Evolutionary conservation across 805 yeast genomes (phyloP).

Genomic region (Cyberlindnera suaveolens): DNA sequence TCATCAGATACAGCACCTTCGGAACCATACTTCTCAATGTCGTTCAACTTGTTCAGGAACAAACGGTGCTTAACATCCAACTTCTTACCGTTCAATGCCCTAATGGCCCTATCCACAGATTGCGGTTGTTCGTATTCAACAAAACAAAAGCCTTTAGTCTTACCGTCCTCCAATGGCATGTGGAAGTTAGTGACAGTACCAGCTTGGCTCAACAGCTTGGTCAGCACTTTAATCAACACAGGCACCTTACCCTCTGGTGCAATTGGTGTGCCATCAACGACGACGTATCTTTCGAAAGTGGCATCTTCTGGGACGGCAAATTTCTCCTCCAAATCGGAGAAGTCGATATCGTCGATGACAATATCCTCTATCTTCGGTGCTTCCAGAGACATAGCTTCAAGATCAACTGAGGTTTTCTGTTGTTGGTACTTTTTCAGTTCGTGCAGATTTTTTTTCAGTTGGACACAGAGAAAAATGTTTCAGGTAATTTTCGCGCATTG

Average conservation of each 20-base stretch:
- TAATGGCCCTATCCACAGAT: constrained; percentile 73
- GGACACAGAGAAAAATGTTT: no score
- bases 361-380: constrained; percentile 39
- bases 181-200: constrained; percentile 75
- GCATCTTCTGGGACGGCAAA: constrained; percentile 56
- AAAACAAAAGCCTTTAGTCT: constrained; percentile 81
- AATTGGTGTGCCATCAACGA: constrained; percentile 92
- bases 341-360: constrained; percentile 59
- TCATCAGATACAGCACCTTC: constrained; percentile 55
- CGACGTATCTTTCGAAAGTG: constrained; percentile 69
- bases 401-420: no score
- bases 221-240: constrained; percentile 76
- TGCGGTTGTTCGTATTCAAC: constrained; percentile 68
- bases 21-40: constrained; percentile 71
- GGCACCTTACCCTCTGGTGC: constrained; percentile 88
- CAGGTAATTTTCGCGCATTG: no score
- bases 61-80: constrained; percentile 91
- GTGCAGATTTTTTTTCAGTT: no score
- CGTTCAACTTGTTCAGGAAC: constrained; percentile 74
- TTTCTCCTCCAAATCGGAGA: constrained; percentile 78
- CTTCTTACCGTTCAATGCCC: constrained; percentile 78
- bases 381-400: background rate
- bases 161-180: constrained; percentile 76
- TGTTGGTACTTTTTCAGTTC: no score
- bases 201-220: constrained; percentile 68